Base-by-base conservation (phyloP, 176 grass and related monocot species). In the Rhynchospora breviuscula region DNA sequence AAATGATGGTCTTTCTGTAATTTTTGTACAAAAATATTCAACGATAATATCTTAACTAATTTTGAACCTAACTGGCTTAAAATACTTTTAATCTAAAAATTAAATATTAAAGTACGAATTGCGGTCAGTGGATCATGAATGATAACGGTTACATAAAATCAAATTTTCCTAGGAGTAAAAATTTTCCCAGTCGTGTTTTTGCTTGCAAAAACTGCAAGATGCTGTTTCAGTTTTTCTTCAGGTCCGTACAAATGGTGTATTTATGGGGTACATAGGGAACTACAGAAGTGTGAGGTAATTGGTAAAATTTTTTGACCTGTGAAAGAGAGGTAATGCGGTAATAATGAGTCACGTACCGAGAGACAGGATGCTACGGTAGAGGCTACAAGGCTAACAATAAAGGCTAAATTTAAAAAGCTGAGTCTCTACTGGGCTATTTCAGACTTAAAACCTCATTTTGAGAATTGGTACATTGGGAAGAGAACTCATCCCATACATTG, bases 271-370 rank as follows among this genome's bases (percentile, higher is more conserved):
- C 73, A 78, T 57, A 23, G 73, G 49, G 23, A 78, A 78, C 73
- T 78, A 78, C 73, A 31, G 49, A 57, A 78, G 52, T 54, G 26
- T 31, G 49, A 78, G 73, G 73, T 56, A 78, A 78, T 53, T 75
- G 71, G 71, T 75, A 75, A 75, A 49, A 13, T 48, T 68, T 68
- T 44, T 18, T 51, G 69, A 51, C 8, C 11, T 22, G 48, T 35
- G 14, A n/a, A 52, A 26, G 10, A 53, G 46, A 53, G 71, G 47
- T 53, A 11, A 29, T 47, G 22, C 25, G 22, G 71, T 75, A 75
- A 75, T 53, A 75, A 75, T 53, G 71, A 75, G 47, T 75, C 47
- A 53, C 21, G 33, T 53, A 75, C 4, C 63, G 8, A 69, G 66
- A 45, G 66, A 6, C 9, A 13, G 22, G 45, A 74, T 53, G 71